phyloP scores from a whole-genome alignment of 129 eudicot genomes.

The Silybum marianum region DNA sequence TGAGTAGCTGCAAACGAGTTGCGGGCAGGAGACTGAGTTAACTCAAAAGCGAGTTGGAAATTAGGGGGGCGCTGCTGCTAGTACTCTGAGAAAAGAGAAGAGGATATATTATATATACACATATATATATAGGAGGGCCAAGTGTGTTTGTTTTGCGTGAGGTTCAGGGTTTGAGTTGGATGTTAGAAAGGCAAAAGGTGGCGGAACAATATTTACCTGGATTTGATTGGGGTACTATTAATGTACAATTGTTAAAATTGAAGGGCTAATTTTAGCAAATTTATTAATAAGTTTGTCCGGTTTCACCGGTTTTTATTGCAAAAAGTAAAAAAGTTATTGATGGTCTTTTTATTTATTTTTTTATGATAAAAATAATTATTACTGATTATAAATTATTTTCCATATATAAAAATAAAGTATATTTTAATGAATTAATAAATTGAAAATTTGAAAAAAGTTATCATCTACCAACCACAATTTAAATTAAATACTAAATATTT shows the following conservation, averaged over 20 bases:
- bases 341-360: not conserved
- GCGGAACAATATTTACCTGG: slow-evolving; percentile 23
- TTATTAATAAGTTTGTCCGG: not conserved
- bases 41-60: slow-evolving; percentile 23
- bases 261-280: slow-evolving; percentile 3
- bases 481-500: no score
- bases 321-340: not conserved
- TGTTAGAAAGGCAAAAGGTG: not conserved
- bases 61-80: slow-evolving; percentile 27
- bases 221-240: not conserved
- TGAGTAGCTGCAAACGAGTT: slow-evolving; percentile 33
- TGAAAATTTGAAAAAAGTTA: not conserved
- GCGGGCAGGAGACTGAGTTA: slow-evolving; percentile 29
- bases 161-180: slow-evolving; percentile 20
- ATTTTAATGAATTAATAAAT: not conserved
- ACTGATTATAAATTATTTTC: no score
- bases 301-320: not conserved
- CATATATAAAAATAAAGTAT: not conserved
- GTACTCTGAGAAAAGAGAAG: not conserved
- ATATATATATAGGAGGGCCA: slow-evolving; percentile 18
- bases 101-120: no score
- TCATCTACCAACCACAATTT: not conserved
- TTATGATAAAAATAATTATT: not conserved
- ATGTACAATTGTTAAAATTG: slow-evolving; percentile 10
- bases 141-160: slow-evolving; percentile 20